phyloP scores from a whole-genome alignment of 768 basidiomycete genomes.

The Pleurotus platypus region DNA sequence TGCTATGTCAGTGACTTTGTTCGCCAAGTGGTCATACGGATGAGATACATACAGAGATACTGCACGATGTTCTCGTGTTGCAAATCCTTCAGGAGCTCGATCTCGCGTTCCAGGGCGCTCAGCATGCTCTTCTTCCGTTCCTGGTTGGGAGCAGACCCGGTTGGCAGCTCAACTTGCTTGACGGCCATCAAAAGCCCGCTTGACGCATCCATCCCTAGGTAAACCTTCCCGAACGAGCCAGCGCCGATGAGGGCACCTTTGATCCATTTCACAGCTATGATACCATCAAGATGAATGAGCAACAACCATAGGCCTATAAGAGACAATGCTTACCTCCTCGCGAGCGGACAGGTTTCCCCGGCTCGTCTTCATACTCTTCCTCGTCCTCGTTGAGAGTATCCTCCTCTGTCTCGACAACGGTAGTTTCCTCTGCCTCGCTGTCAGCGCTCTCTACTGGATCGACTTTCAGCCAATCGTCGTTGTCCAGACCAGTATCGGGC shows the following conservation, averaged over 20 bases:
- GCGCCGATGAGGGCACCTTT: conserved; percentile 94
- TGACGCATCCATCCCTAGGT: conserved; percentile 91
- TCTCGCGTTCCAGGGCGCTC: conserved; percentile 88
- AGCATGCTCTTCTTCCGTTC: conserved; percentile 94
- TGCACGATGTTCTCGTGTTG: conserved; percentile 97
- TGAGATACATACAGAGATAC: conserved; percentile 75
- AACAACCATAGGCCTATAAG: not conserved
- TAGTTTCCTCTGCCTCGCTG: conserved; percentile 29
- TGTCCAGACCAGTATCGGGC: conserved; percentile 41
- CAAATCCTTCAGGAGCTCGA: conserved; percentile 87
- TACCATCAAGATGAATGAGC: conserved; percentile 1
- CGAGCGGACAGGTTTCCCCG: conserved; percentile 50
- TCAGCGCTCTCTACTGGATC: conserved; percentile 45
- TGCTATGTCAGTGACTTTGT: not conserved
- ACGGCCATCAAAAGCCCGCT: conserved; percentile 94
- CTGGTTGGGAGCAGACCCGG: conserved; percentile 79
- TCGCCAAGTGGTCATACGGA: not conserved
- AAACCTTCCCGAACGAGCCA: conserved; percentile 93
- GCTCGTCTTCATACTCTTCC: conserved; percentile 43
- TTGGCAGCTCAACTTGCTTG: conserved; percentile 93
- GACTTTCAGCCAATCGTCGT: conserved; percentile 75
- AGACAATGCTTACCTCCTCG: conserved; percentile 38
- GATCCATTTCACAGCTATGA: conserved; percentile 88
- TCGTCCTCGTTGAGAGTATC: conserved; percentile 44
- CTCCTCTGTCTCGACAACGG: conserved; percentile 29